A percentile compares a stretch with the other conserved stretches of the same genome.
These are phyloP conservation scores for Diaporthe nobilis DNA, from an alignment of 2,329 filamentous ascomycete genomes.

Conservation along the genomic window DNA sequence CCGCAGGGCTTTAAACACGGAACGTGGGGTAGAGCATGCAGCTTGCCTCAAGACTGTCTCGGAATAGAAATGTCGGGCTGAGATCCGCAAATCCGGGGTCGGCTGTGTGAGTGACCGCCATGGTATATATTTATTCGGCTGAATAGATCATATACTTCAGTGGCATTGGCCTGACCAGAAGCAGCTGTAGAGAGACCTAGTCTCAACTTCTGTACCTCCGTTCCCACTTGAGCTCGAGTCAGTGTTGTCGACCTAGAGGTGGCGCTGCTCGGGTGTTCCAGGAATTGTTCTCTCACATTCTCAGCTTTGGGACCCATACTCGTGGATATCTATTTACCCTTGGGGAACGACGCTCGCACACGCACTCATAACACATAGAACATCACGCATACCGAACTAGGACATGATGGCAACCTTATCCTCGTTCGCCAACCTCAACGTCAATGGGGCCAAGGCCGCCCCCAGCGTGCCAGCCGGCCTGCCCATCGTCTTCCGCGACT, in stretches of 20 bases:
- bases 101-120: background rate
- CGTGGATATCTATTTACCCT: background rate
- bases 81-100: constrained; percentile 24
- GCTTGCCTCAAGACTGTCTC: constrained; percentile 12
- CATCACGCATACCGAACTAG: background rate
- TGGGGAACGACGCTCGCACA: background rate
- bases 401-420: constrained; percentile 8
- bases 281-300: background rate
- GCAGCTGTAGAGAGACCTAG: background rate
- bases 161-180: background rate
- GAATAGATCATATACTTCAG: background rate
- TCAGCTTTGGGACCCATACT: background rate
- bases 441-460: background rate
- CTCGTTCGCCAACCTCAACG: background rate
- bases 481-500: constrained; percentile 44
- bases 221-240: constrained; percentile 2
- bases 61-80: constrained; percentile 1
- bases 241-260: background rate
- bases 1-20: constrained; percentile 10
- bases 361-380: background rate
- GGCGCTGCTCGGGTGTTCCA: background rate
- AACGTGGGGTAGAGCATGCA: constrained; percentile 22
- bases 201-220: background rate
- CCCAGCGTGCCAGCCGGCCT: constrained; percentile 9
- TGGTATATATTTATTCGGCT: background rate